Conservation (phyloP, 768 basidiomycete species). For the Amanita subjunquillea region DNA sequence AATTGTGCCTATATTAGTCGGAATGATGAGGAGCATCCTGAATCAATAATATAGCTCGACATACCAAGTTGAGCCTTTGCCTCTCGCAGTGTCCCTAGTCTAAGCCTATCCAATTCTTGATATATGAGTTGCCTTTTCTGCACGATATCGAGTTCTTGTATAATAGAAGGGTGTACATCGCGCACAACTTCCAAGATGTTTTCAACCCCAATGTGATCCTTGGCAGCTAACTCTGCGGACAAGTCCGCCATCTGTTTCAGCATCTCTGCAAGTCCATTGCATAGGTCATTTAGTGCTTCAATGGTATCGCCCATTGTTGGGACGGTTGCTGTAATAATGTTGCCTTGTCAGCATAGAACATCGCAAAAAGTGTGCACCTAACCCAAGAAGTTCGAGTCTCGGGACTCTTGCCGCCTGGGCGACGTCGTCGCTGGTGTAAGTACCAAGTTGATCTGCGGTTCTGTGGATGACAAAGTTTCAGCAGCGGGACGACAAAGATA, state of each 20-base stretch:
- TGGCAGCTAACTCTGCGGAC: slow-evolving; percentile 60
- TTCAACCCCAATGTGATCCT: slow-evolving; percentile 59
- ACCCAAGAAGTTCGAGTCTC: slow-evolving; percentile 45
- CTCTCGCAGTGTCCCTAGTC: slow-evolving; percentile 24
- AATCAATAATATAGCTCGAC: slow-evolving; percentile 11
- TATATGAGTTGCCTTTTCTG: slow-evolving; percentile 63
- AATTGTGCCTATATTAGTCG: slow-evolving; percentile 37
- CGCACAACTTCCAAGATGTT: slow-evolving; percentile 58
- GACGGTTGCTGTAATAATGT: slow-evolving; percentile 45
- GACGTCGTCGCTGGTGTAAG: slow-evolving; percentile 57
- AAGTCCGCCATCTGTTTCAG: slow-evolving; percentile 61
- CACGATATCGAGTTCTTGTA: slow-evolving; percentile 56
- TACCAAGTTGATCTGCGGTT: slow-evolving; percentile 63
- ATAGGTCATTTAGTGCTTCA: slow-evolving; percentile 53
- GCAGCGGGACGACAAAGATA: background rate
- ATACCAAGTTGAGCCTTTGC: slow-evolving; percentile 49
- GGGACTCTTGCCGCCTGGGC: slow-evolving; percentile 26
- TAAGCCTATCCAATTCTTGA: slow-evolving; percentile 46
- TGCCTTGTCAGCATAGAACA: background rate
- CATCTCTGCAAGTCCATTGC: slow-evolving; percentile 46
- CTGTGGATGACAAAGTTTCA: slow-evolving; percentile 18
- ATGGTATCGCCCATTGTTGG: slow-evolving; percentile 71
- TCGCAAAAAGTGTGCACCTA: slow-evolving; percentile 30
- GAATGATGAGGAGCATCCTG: background rate
- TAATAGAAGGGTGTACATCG: slow-evolving; percentile 39